Percentiles rank a stretch among this genome's conserved stretches.
These are phyloP conservation scores for Gastrolobium bilobum DNA, from an alignment of 306 rosid species.

Conservation along the genomic window DNA sequence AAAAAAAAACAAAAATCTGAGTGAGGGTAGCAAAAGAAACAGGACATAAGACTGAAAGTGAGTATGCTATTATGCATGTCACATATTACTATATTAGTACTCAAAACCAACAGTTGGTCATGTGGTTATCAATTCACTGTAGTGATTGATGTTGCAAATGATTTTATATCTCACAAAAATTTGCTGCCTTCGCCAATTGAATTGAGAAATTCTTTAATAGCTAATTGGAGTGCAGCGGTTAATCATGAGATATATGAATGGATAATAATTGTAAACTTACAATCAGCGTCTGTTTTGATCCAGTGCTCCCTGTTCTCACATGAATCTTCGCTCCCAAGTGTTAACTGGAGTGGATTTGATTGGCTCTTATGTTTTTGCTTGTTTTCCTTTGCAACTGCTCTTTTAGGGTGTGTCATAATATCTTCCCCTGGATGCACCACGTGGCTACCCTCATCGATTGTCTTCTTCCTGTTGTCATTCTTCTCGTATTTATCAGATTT, in stretches of 20 bases:
- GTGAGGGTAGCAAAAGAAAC: background rate
- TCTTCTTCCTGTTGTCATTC: constrained; percentile 66
- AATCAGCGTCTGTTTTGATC: constrained; percentile 94
- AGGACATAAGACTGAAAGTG: too few relatives aligned
- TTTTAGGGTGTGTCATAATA: constrained; percentile 57
- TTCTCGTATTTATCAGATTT: constrained; percentile 59
- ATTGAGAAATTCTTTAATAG: background rate
- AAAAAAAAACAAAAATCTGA: background rate
- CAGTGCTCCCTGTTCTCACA: constrained; percentile 81
- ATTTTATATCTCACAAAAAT: too few relatives aligned
- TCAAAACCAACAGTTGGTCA: background rate
- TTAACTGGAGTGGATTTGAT: constrained; percentile 60
- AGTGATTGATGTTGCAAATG: background rate
- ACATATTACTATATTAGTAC: background rate
- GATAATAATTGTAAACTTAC: constrained; percentile 59
- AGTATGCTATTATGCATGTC: too few relatives aligned
- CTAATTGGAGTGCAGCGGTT: too few relatives aligned
- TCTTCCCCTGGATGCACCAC: constrained; percentile 64
- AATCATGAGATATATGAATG: too few relatives aligned
- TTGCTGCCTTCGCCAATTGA: background rate
- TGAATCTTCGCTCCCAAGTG: constrained; percentile 62
- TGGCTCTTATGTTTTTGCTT: constrained; percentile 61
- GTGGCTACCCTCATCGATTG: constrained; percentile 51
- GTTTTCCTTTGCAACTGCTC: constrained; percentile 59
- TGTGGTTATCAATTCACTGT: background rate